These are phyloP conservation scores for Fagopyrum tataricum DNA, from an alignment of 148 eudicot species.

Conservation along the genomic window DNA sequence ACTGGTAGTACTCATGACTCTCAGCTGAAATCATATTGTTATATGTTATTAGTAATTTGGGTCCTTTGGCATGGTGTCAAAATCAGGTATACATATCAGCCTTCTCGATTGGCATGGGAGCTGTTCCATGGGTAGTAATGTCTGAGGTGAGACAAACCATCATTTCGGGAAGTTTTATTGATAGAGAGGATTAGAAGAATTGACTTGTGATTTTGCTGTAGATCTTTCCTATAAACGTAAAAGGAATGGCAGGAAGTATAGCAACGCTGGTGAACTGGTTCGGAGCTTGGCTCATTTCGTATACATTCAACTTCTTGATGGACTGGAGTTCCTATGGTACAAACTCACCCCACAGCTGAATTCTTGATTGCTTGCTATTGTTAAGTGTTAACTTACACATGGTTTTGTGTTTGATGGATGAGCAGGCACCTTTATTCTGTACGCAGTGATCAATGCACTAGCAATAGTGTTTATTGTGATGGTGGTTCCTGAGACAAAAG, in stretches of 20 bases:
- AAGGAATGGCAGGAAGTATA: constrained; percentile 83
- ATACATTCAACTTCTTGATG: constrained; percentile 66
- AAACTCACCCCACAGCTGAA: neutral
- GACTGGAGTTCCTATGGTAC: constrained; percentile 73
- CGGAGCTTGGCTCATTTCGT: constrained; percentile 80
- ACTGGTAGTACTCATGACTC: constrained; percentile 68
- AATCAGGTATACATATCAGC: constrained; percentile 59
- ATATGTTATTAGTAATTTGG: too few species aligned
- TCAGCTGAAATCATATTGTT: neutral
- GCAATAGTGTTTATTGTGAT: constrained; percentile 53
- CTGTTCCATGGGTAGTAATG: constrained; percentile 89
- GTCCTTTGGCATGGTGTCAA: neutral
- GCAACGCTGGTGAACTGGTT: constrained; percentile 77
- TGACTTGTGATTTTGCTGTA: constrained; percentile 20
- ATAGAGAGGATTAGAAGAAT: too few species aligned
- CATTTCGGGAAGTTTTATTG: neutral
- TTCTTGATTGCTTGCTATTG: neutral
- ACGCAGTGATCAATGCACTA: constrained; percentile 39
- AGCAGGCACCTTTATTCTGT: constrained; percentile 78
- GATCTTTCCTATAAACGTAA: constrained; percentile 88
- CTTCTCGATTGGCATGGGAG: constrained; percentile 87
- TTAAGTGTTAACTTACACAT: neutral
- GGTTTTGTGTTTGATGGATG: neutral
- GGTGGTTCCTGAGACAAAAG: constrained; percentile 95
- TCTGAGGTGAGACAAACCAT: constrained; percentile 55